Base-by-base conservation (phyloP, 768 basidiomycete species). In the Agrocybe praecox region DNA sequence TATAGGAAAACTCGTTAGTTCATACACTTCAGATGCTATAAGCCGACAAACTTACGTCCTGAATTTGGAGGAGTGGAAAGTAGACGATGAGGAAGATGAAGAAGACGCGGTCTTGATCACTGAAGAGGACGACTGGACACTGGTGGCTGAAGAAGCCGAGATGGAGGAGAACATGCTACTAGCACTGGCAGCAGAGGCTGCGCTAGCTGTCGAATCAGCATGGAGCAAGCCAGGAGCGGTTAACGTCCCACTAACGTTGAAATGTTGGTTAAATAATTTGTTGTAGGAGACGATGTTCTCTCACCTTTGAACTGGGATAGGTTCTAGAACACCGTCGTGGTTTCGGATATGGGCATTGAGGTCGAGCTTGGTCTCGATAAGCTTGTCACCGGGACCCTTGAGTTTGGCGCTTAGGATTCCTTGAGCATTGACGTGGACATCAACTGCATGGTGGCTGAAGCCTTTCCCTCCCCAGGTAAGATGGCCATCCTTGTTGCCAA, bases 401-500 rank as follows among this genome's bases (percentile, higher is more conserved):
- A 63, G 55, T 42, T 63, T 60, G n/a, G 62, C 62, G 21, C 47
- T 42, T 21, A 63, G 46, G 9, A 63, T 29, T 48, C 56, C 56
- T 23, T 60, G 53, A 23, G 44, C 36, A n/a, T 40, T 43, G 56
- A 63, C 53, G 42, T 52, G 50, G n/a, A 63, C 43, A 42, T 60
- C 56, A 19, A 60, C 59, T 2, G 59, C 56, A 22, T 46, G 29
- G 32, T 56, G 53, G 52, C 62, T 63, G 57, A 63, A 63, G 54
- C 62, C 62, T 46, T 57, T 57, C 23, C 57, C 59, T 19, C 62
- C 62, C 43, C 59, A 57, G 22, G 52, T 47, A 33, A 63, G 57
- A 22, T 58, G 58, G 32, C 62, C 62, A n/a, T 63, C 62, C 10
- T 53, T 47, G 42, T 58, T 58, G 15, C 62, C 62, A 49, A 63